These are phyloP conservation scores for Chaetomiaceae sp. DNA, from an alignment of 2,329 filamentous ascomycete species.

Conservation along the genomic window DNA sequence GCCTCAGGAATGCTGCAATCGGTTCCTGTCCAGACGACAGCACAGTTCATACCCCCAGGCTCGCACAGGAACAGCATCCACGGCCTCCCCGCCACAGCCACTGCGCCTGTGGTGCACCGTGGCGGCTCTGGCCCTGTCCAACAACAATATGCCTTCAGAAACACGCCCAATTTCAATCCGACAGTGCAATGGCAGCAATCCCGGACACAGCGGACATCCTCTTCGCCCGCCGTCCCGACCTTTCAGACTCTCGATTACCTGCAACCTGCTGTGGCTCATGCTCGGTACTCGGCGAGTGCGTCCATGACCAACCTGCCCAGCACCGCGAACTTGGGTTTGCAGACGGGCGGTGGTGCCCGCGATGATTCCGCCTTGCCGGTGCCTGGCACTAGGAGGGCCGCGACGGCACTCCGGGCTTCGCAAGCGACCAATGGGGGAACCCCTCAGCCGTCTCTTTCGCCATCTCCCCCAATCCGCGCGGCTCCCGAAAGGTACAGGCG, in stretches of 20 bases:
- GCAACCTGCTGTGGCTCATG: constrained; percentile 29
- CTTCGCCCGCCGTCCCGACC: constrained; percentile 42
- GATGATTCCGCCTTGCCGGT: constrained; percentile 49
- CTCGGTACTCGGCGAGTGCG: constrained; percentile 34
- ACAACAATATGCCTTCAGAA: constrained; percentile 72
- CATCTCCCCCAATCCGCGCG: constrained; percentile 57
- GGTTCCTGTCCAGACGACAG: constrained; percentile 45
- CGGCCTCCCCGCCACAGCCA: constrained; percentile 43
- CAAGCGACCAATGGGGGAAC: constrained; percentile 35
- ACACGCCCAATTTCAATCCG: constrained; percentile 61
- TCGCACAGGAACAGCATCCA: constrained; percentile 49
- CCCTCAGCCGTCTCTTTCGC: constrained; percentile 50
- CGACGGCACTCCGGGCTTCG: constrained; percentile 40
- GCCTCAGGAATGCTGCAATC: constrained; percentile 55
- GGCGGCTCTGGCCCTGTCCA: constrained; percentile 59
- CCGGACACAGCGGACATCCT: constrained; percentile 44
- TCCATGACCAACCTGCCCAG: constrained; percentile 40
- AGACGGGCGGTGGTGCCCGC: constrained; percentile 40
- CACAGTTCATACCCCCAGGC: constrained; percentile 49
- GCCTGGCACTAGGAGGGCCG: constrained; percentile 39
- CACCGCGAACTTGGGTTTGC: constrained; percentile 34
- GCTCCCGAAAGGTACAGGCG: constrained; percentile 83
- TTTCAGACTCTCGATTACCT: constrained; percentile 37
- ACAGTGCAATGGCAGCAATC: constrained; percentile 49
- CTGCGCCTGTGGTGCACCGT: constrained; percentile 47